A percentile compares a stretch with the other conserved stretches of the same genome.
These are phyloP conservation scores for Lipomyces japonicus DNA, from an alignment of 805 yeast species.

Conservation along the genomic window DNA sequence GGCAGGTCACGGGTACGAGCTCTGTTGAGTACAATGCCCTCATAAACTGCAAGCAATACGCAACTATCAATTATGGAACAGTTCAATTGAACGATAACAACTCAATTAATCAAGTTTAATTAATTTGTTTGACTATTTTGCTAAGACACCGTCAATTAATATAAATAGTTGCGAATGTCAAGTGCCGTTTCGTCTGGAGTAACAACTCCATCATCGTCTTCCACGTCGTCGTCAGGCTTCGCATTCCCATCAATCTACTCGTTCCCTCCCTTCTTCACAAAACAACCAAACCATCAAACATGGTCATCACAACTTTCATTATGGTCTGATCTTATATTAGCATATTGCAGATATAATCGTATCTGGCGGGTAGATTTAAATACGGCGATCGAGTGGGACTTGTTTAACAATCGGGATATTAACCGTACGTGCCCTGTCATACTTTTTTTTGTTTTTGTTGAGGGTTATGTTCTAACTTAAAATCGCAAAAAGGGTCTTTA, in stretches of 20 bases:
- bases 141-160: too few relatives aligned
- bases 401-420: slow-evolving; percentile 36
- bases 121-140: too few relatives aligned
- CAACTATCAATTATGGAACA: too few relatives aligned
- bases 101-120: too few relatives aligned
- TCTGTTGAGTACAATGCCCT: too few relatives aligned
- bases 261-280: slow-evolving; percentile 90
- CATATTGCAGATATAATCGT: slow-evolving; percentile 54
- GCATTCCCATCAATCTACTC: slow-evolving; percentile 54
- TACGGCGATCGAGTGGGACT: slow-evolving; percentile 30
- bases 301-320: slow-evolving; percentile 71
- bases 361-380: slow-evolving; percentile 52
- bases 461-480: slow-evolving; percentile 38
- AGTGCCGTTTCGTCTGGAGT: not conserved
- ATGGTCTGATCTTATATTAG: slow-evolving; percentile 66
- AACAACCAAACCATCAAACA: slow-evolving; percentile 78
- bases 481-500: slow-evolving; percentile 49
- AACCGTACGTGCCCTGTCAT: slow-evolving; percentile 30
- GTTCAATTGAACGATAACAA: too few relatives aligned
- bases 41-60: too few relatives aligned
- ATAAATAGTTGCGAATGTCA: too few relatives aligned
- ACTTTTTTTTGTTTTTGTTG: slow-evolving; percentile 41
- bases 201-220: not conserved
- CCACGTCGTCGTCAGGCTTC: slow-evolving; percentile 5
- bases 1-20: too few relatives aligned